Percentiles rank a stretch among this genome's conserved stretches.
These are phyloP conservation scores for Triticum aestivum DNA, from an alignment of 176 grass and related monocot species.

Conservation along the genomic window DNA sequence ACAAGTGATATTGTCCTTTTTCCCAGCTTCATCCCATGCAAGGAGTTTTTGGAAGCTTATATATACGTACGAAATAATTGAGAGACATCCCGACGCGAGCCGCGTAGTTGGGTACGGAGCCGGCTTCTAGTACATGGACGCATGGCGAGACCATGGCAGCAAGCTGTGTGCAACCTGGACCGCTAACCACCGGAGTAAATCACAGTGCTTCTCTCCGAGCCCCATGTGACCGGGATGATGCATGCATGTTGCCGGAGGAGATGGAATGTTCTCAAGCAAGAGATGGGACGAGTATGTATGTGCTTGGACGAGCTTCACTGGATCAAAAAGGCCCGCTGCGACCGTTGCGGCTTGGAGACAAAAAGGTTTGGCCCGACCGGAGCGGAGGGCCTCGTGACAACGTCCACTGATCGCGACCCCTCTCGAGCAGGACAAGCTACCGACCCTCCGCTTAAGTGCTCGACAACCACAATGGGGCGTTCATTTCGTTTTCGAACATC, in stretches of 20 bases:
- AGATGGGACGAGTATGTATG: background rate
- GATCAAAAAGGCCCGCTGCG: background rate
- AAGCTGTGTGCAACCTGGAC: background rate
- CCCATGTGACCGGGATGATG: too few species aligned
- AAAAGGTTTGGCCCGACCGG: background rate
- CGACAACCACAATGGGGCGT: background rate
- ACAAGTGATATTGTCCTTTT: too few species aligned
- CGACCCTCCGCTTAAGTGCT: background rate
- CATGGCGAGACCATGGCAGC: background rate
- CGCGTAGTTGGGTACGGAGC: background rate
- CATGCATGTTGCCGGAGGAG: too few species aligned
- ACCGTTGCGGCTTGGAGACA: background rate
- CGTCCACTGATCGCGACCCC: background rate
- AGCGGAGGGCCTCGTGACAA: background rate
- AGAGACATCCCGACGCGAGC: background rate
- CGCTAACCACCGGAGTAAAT: background rate
- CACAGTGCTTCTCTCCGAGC: too few species aligned
- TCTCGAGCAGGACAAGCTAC: constrained; percentile 4
- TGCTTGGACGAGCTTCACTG: background rate
- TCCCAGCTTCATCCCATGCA: background rate
- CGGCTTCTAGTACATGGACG: background rate
- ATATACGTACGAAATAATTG: background rate
- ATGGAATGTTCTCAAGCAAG: background rate
- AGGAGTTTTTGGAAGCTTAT: background rate
- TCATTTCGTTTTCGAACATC: background rate